A percentile compares a stretch with the other conserved stretches of the same genome.
phyloP scores from a whole-genome alignment of 148 eudicot genomes.

The Camellia japonica region DNA sequence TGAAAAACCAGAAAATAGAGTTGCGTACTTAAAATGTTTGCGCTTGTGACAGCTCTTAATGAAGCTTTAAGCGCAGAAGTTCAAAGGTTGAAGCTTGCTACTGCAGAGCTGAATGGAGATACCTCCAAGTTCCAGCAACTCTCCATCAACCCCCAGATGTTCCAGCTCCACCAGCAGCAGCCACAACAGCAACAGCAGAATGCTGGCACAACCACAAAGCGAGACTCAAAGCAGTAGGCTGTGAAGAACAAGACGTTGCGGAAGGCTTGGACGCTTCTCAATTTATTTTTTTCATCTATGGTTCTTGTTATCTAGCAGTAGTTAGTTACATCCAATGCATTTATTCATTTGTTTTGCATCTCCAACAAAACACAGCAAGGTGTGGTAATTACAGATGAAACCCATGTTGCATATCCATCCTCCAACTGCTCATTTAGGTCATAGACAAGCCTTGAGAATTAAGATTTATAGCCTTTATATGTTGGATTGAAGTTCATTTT shows the following conservation, averaged over 20 bases:
- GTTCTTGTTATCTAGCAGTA: conserved; percentile 18
- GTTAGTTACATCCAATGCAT: conserved; percentile 20
- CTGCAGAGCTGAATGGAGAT: conserved; percentile 58
- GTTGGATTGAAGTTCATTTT: conserved; percentile 15
- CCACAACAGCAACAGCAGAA: conserved; percentile 28
- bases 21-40: not conserved
- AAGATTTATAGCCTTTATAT: conserved; percentile 14
- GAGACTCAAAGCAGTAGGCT: conserved; percentile 38
- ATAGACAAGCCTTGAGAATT: conserved; percentile 11
- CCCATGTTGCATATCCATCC: conserved; percentile 28
- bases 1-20: too few species aligned
- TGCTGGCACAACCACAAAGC: conserved; percentile 39
- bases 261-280: conserved; percentile 8
- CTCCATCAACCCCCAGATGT: conserved; percentile 65
- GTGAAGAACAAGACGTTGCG: not conserved
- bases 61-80: conserved; percentile 87
- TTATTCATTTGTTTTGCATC: conserved; percentile 42
- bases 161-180: conserved; percentile 40
- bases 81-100: conserved; percentile 81
- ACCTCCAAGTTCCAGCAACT: conserved; percentile 74
- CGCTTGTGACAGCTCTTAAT: conserved; percentile 65
- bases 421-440: conserved; percentile 16
- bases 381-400: conserved; percentile 24
- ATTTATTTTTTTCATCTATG: conserved; percentile 11
- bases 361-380: conserved; percentile 23